Evolutionary conservation across 225 moss, liverwort and hornwort genomes (phyloP), one percentile per base, ranked within the genome.

Genomic region (Climacium dendroides): DNA sequence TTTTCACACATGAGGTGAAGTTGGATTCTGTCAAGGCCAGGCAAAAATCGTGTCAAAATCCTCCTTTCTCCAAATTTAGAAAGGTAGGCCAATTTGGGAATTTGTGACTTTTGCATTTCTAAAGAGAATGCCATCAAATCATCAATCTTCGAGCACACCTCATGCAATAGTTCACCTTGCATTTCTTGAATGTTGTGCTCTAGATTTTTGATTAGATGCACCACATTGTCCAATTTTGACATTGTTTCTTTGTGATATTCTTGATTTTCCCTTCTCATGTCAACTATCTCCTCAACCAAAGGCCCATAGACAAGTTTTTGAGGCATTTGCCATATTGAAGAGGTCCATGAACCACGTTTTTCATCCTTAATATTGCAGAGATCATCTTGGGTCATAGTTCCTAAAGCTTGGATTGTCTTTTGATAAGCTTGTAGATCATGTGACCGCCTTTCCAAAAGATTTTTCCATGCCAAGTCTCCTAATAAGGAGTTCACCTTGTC

Each of bases 91-190:
- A 75, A 75, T 17, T 75, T 75, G 52, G 75, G 52, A 35, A 75
- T 52, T 35, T 75, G 75, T 3, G 15, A 52, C 52, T 75, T 75
- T 22, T 23, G 75, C 75, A 75, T 75, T 14, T 75, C 52, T 15
- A 35, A 22, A 9, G 75, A 52, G 4, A 75, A 75, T 14, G 35
- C 35, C 52, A 75, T 75, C 52, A 75, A 35, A 35, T 52, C 35
- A 35, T 75, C 2, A 3, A 75, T 75, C 34, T 34, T 75, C 0
- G 4, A 50, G 22, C 74, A 50, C 13, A 75, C 74, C 5, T 50
- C 9, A 0, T 0, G 3, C 34, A 24, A 24, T 34, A 80, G 23
- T 4, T 47, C 4, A 0, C 15, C 1, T 80, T 80, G 61, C 23
- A 62, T 34, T 2, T 19, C 48, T 15, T 62, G 2, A 29, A 62